These are phyloP conservation scores for Aspergillus leporis DNA, from an alignment of 495 filamentous ascomycete species.

Conservation along the genomic window DNA sequence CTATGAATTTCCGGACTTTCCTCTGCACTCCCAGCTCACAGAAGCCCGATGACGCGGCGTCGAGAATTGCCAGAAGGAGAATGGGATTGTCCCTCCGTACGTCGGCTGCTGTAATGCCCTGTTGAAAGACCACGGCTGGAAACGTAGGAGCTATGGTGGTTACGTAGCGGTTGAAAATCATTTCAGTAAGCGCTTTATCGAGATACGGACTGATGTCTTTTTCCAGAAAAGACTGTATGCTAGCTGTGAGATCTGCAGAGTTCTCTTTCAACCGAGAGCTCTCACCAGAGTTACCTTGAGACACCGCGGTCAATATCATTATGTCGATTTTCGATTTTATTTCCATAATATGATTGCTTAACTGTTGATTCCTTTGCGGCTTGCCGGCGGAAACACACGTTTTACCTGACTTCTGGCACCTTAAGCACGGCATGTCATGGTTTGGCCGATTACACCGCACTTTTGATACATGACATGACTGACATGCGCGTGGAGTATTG, in stretches of 20 bases:
- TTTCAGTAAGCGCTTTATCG: not conserved
- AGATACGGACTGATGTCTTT: not conserved
- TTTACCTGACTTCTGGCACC: slow-evolving; percentile 67
- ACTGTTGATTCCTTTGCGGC: slow-evolving; percentile 48
- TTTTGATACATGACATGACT: slow-evolving; percentile 7
- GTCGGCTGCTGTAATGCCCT: slow-evolving; percentile 58
- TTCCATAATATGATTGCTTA: slow-evolving; percentile 75
- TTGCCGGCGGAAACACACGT: not conserved
- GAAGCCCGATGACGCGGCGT: slow-evolving; percentile 52
- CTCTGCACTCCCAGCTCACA: slow-evolving; percentile 49
- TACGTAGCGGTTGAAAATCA: slow-evolving; percentile 58
- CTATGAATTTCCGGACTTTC: slow-evolving; percentile 61
- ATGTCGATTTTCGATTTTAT: slow-evolving; percentile 82
- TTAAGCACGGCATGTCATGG: slow-evolving; percentile 59
- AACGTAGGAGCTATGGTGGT: slow-evolving; percentile 63
- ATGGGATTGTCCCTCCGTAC: slow-evolving; percentile 65
- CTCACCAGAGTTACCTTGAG: not conserved
- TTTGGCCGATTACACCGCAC: not conserved
- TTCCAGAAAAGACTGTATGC: not conserved
- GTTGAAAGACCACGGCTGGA: slow-evolving; percentile 67
- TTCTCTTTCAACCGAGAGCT: not conserved
- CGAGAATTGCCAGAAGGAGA: slow-evolving; percentile 72
- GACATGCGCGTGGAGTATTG: slow-evolving; percentile 5
- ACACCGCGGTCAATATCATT: slow-evolving; percentile 46
- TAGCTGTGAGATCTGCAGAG: not conserved